Conservation (phyloP, 495 filamentous ascomycete genomes). For the Hypoxylon intermedium region DNA sequence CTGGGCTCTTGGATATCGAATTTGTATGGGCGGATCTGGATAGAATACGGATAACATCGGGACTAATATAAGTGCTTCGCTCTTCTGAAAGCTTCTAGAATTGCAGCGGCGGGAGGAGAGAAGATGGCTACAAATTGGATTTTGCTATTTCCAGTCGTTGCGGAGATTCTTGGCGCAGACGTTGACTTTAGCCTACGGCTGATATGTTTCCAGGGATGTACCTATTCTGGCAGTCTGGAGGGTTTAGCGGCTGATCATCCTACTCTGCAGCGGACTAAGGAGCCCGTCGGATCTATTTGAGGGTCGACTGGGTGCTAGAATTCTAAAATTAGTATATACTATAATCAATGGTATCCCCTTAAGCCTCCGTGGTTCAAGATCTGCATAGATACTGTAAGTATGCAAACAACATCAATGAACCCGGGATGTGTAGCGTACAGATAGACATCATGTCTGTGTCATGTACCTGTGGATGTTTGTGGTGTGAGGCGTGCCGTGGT, state of each 20-base stretch:
- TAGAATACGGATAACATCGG: slow-evolving; percentile 29
- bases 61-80: not conserved
- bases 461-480: not conserved
- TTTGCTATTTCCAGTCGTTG: slow-evolving; percentile 18
- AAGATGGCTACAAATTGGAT: slow-evolving; percentile 18
- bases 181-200: slow-evolving; percentile 38
- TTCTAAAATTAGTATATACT: slow-evolving; percentile 31
- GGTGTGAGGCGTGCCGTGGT: slow-evolving; percentile 31
- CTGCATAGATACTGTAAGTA: not conserved
- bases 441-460: not conserved
- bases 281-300: slow-evolving; percentile 1
- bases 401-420: not conserved
- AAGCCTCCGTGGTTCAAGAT: too few relatives aligned
- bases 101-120: slow-evolving; percentile 6
- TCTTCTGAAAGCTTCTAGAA: slow-evolving; percentile 24
- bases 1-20: slow-evolving; percentile 16
- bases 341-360: not conserved
- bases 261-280: slow-evolving; percentile 14
- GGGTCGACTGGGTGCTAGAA: too few relatives aligned
- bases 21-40: slow-evolving; percentile 1
- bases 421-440: not conserved
- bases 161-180: slow-evolving; percentile 24
- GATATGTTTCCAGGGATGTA: slow-evolving; percentile 12
- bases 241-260: slow-evolving; percentile 22
- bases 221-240: too few relatives aligned